Evolutionary conservation across 805 yeast species (phyloP).

Genomic region (Barnettozyma salicaria): DNA sequence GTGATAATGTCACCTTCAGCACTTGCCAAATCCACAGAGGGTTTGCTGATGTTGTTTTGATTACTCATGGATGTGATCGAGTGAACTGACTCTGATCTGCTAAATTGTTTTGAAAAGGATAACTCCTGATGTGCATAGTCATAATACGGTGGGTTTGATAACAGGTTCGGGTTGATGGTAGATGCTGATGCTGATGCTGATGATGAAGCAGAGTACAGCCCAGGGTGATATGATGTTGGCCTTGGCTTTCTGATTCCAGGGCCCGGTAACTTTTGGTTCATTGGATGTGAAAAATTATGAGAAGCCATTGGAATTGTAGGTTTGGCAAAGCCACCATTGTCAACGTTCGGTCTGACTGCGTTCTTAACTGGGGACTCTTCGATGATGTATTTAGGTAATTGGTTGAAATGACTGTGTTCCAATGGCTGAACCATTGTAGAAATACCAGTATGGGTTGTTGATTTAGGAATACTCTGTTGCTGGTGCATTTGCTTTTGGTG

Average conservation of each 20-base stretch:
- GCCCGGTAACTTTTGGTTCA: conserved; percentile 25
- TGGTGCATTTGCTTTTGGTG: conserved; percentile 9
- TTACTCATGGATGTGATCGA: conserved; percentile 33
- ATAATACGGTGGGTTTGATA: conserved; percentile 19
- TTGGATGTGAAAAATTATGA: conserved; percentile 14
- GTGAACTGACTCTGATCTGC: conserved; percentile 36
- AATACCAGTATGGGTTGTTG: conserved; percentile 31
- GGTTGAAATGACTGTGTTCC: too few species aligned
- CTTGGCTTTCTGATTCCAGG: conserved; percentile 55
- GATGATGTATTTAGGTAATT: conserved; percentile 15
- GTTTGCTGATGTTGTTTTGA: conserved; percentile 27
- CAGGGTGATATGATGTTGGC: conserved; percentile 82
- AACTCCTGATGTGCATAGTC: conserved; percentile 1
- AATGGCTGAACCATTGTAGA: conserved; percentile 10
- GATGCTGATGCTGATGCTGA: too few species aligned
- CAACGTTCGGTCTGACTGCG: too few species aligned
- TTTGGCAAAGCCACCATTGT: conserved; percentile 12
- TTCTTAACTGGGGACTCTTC: conserved; percentile 24
- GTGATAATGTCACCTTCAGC: conserved; percentile 35
- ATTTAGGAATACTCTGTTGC: conserved; percentile 27
- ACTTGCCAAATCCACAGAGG: conserved; percentile 30
- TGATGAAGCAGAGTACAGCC: conserved; percentile 31
- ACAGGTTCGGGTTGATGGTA: too few species aligned
- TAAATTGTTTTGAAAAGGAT: conserved; percentile 15
- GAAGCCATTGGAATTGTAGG: conserved; percentile 23